phyloP scores from a whole-genome alignment of 352 stramenopile species.

The Globisporangium nunn region DNA sequence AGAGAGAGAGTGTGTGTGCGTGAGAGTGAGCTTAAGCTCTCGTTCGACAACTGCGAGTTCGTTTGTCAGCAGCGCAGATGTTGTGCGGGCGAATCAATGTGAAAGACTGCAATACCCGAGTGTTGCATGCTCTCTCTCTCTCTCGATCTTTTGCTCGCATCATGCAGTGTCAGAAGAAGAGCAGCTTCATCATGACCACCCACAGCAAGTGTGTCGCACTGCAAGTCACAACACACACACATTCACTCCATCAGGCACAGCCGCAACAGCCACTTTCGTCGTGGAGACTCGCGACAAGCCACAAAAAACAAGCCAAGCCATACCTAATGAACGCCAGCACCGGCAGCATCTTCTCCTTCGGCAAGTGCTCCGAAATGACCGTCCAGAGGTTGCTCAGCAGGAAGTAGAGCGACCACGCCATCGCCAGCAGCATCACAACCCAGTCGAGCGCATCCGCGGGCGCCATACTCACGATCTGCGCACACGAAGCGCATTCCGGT shows the following conservation, averaged over 20 bases:
- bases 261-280: no score
- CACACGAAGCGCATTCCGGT: neutral
- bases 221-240: slow-evolving; percentile 1
- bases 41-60: neutral
- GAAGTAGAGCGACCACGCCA: slow-evolving; percentile 84
- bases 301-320: neutral
- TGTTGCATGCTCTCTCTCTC: neutral
- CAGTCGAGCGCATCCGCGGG: slow-evolving; percentile 73
- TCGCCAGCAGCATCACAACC: slow-evolving; percentile 70
- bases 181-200: slow-evolving; percentile 79
- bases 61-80: neutral
- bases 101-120: neutral
- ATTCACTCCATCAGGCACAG: neutral
- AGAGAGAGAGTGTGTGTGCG: neutral
- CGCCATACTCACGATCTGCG: slow-evolving; percentile 69
- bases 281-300: neutral
- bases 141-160: no score
- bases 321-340: slow-evolving; percentile 80
- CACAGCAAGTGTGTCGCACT: slow-evolving; percentile 77
- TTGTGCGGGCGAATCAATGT: neutral
- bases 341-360: slow-evolving; percentile 85
- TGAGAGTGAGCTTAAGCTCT: neutral
- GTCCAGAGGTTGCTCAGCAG: slow-evolving; percentile 73
- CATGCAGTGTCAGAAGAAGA: slow-evolving; percentile 64
- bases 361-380: slow-evolving; percentile 68